Evolutionary conservation across 2,329 filamentous ascomycete genomes (phyloP).

Genomic region (Mycocentrospora acerina): DNA sequence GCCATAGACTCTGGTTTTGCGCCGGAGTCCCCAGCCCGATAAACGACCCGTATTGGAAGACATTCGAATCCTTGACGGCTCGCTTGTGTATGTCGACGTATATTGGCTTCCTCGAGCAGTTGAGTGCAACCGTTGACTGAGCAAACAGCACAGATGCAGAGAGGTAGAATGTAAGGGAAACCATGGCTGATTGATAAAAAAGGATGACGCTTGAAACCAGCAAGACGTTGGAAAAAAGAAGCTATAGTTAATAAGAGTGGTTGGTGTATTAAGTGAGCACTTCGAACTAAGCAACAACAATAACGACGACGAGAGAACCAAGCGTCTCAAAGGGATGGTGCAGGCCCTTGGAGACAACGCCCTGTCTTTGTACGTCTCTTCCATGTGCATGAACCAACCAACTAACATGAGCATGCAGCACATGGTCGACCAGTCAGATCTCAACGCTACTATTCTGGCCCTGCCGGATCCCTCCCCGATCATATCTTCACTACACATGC

Average conservation of each 20-base stretch:
- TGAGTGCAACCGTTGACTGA: conserved; percentile 41
- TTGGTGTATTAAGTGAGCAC: neutral
- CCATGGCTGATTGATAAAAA: conserved; percentile 25
- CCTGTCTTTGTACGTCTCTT: conserved; percentile 39
- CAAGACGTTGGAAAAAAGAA: conserved; percentile 24
- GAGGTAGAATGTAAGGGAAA: conserved; percentile 26
- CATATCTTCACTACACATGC: conserved; percentile 20
- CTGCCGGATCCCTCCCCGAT: conserved; percentile 13
- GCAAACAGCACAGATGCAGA: conserved; percentile 37
- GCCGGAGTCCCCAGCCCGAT: conserved; percentile 46
- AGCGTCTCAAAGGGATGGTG: conserved; percentile 18
- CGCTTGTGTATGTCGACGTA: conserved; percentile 50
- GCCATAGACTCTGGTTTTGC: conserved; percentile 50
- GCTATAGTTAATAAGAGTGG: conserved; percentile 4
- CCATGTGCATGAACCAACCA: conserved; percentile 14
- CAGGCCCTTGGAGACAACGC: conserved; percentile 16
- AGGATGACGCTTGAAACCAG: conserved; percentile 30
- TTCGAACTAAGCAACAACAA: conserved; percentile 9
- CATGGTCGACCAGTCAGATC: conserved; percentile 27
- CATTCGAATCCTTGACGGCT: conserved; percentile 42
- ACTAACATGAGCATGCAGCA: conserved; percentile 26
- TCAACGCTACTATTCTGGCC: conserved; percentile 30
- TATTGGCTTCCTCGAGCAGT: conserved; percentile 43
- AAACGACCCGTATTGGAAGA: conserved; percentile 49
- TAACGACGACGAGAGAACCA: conserved; percentile 21